Conservation (phyloP, 2,329 filamentous ascomycete species). For the Geosmithia putterillii region DNA sequence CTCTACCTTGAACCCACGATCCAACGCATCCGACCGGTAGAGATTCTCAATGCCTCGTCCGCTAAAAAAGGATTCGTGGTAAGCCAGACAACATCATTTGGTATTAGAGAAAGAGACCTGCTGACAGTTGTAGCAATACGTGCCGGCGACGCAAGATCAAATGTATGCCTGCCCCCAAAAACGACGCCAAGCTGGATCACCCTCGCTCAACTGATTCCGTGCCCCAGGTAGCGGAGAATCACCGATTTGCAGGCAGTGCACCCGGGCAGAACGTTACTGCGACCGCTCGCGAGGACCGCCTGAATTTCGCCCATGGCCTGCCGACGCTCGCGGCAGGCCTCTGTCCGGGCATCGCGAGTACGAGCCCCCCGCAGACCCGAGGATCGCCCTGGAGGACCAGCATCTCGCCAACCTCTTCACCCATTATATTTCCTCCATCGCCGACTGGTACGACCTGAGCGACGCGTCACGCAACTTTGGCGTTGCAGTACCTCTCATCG, state of each 20-base stretch:
- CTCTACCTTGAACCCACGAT: too few species aligned
- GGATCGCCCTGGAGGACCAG: slow-evolving; percentile 14
- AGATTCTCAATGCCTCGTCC: slow-evolving; percentile 13
- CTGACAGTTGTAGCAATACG: slow-evolving; percentile 16
- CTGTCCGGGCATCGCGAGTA: not conserved
- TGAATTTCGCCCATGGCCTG: not conserved
- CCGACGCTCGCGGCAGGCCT: not conserved
- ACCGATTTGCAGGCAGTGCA: slow-evolving; percentile 20
- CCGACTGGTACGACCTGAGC: slow-evolving; percentile 34
- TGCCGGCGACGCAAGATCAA: slow-evolving; percentile 23
- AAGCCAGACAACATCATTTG: not conserved
- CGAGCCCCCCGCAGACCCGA: slow-evolving; percentile 9
- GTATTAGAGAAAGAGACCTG: not conserved
- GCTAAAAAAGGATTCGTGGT: slow-evolving; percentile 10
- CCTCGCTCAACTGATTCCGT: not conserved
- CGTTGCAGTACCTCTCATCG: slow-evolving; percentile 18
- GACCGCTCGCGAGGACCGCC: slow-evolving; percentile 13
- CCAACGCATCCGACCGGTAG: too few species aligned
- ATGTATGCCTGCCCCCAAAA: slow-evolving; percentile 9
- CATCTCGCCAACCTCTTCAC: slow-evolving; percentile 22
- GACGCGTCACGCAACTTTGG: slow-evolving; percentile 22
- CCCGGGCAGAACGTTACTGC: slow-evolving; percentile 17
- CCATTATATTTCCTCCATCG: slow-evolving; percentile 24
- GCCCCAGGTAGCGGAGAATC: slow-evolving; percentile 15
- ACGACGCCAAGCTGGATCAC: not conserved